These are phyloP conservation scores for Candida easanensis DNA, from an alignment of 805 yeast species.

Conservation along the genomic window DNA sequence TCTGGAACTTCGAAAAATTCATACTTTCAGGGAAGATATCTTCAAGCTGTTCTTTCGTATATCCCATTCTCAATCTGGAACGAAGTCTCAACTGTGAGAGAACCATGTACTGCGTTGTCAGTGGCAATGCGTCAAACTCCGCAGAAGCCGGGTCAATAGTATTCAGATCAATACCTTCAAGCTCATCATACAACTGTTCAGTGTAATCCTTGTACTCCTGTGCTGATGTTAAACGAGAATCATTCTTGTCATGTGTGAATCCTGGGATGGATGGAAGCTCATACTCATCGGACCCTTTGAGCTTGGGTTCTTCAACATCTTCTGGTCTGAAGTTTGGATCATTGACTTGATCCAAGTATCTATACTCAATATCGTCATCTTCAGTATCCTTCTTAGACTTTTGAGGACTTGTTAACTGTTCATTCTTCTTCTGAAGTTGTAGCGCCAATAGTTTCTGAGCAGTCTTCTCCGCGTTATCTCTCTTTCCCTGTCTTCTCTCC, in stretches of 20 bases:
- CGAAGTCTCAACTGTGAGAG: constrained; percentile 77
- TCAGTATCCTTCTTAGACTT: constrained; percentile 1
- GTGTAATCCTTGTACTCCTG: constrained; percentile 66
- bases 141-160: constrained; percentile 79
- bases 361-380: constrained; percentile 30
- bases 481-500: constrained; percentile 70
- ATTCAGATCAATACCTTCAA: constrained; percentile 68
- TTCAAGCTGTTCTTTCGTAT: constrained; percentile 83
- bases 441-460: constrained; percentile 80
- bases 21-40: constrained; percentile 76
- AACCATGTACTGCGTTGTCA: constrained; percentile 83
- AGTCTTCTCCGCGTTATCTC: constrained; percentile 65
- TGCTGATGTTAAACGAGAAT: constrained; percentile 70
- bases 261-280: constrained; percentile 72
- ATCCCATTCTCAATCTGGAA: constrained; percentile 94
- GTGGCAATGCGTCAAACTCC: constrained; percentile 74
- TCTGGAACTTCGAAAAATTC: constrained; percentile 92
- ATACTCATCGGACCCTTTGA: constrained; percentile 72
- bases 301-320: constrained; percentile 20
- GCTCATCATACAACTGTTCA: constrained; percentile 52
- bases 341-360: constrained; percentile 31
- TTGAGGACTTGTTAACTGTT: not conserved
- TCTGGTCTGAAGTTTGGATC: constrained; percentile 5
- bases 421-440: constrained; percentile 56
- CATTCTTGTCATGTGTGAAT: constrained; percentile 51